Base-by-base conservation (phyloP, 805 yeast genomes). In the Myxozyma nipponensis region DNA sequence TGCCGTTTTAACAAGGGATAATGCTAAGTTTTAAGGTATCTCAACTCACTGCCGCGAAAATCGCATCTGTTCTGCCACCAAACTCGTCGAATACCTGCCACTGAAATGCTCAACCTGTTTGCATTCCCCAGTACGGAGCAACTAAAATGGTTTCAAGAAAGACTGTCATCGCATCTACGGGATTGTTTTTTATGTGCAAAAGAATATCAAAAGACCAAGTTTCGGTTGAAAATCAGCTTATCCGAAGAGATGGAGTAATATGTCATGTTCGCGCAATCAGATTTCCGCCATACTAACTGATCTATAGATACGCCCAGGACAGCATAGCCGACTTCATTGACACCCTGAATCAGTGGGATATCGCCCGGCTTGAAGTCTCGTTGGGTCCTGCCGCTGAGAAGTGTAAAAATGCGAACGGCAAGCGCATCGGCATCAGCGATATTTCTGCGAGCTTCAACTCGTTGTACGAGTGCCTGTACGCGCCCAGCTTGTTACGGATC, bases 391-490 rank as follows among this genome's bases (percentile, higher is more conserved):
- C 61, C 3, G 59, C 56, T 9, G 46, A 44, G 17, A 40, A 40
- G 24, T 51, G 56, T 38, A 34, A 45, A 18, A 39, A 18, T 3
- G 46, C 54, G 3, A 36, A 21, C 30, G 18, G 39, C 13, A 44
- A 54, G 37, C 35, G 45, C 9, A 37, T 59, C 10, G 43, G 35
- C 4, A 45, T 46, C 6, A 23, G 44, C 4, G 39, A 39, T 2
- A 55, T 59, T 4, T 42, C 61, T 3, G 46, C 43, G 13, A 41
- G 58, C 32, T 54, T 54, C 36, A 56, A 59, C 40, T 58, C 63
- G 13, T 24, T 59, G 25, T 59, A 59, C 43, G 63, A 59, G 35
- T 54, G 58, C 26, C 39, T 59, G 1, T 59, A 60, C 22, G 56
- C 57, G 18, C 63, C 63, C 15, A 21, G 42, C 3, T 34, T 57